A percentile compares a stretch with the other conserved stretches of the same genome.
phyloP scores from a whole-genome alignment of 495 filamentous ascomycete genomes.

The Penicillium paradoxum region DNA sequence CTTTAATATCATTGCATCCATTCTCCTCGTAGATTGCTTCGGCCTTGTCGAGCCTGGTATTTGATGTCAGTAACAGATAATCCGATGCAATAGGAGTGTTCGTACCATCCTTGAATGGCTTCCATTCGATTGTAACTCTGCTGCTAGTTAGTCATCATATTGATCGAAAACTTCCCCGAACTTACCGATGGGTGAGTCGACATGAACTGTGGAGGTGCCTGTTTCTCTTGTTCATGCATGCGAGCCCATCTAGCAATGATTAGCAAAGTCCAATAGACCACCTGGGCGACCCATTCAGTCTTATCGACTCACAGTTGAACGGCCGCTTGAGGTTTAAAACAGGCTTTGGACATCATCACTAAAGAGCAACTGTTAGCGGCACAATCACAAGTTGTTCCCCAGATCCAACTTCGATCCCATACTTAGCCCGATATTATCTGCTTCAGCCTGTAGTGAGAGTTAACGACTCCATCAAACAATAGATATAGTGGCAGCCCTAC shows the following conservation, averaged over 20 bases:
- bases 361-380: conserved; percentile 9
- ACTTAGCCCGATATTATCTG: conserved; percentile 84
- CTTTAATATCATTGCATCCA: conserved; percentile 27
- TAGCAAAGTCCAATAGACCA: not conserved
- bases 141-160: conserved; percentile 13
- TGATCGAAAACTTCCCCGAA: conserved; percentile 1
- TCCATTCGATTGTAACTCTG: conserved; percentile 64
- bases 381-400: conserved; percentile 33
- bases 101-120: conserved; percentile 61
- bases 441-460: conserved; percentile 45
- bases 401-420: conserved; percentile 7
- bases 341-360: conserved; percentile 61
- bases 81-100: not conserved
- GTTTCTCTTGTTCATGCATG: conserved; percentile 62
- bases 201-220: conserved; percentile 66
- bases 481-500: conserved; percentile 18
- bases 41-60: conserved; percentile 32
- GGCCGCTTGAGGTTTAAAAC: conserved; percentile 72
- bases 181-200: conserved; percentile 81
- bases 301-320: conserved; percentile 44
- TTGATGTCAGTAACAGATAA: conserved; percentile 1
- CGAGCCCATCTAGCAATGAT: conserved; percentile 53
- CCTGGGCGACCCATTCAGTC: not conserved
- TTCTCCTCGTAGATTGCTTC: conserved; percentile 29
- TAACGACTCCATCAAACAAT: not conserved